Evolutionary conservation across 1,284 basidiomycete species (phyloP).

Genomic region (Gastroboletus turbinatus): DNA sequence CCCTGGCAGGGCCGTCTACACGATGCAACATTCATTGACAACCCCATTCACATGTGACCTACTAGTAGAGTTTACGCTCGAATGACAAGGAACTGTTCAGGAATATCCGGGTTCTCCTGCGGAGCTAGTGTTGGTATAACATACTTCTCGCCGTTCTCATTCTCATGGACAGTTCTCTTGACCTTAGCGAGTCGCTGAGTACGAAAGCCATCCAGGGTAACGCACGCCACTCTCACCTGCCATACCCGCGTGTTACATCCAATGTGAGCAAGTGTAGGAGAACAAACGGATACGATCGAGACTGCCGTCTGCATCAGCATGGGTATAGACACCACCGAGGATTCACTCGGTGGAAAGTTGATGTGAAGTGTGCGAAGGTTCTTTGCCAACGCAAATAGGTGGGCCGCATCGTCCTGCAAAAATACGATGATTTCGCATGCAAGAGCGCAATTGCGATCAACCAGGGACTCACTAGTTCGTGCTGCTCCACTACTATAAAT

Average conservation of each 20-base stretch:
- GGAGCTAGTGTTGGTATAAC: conserved; percentile 43
- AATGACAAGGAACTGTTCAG: conserved; percentile 71
- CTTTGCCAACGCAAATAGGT: conserved; percentile 35
- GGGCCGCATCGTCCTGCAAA: conserved; percentile 40
- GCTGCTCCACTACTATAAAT: conserved; percentile 54
- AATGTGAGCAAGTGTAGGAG: conserved; percentile 44
- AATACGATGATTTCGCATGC: conserved; percentile 6
- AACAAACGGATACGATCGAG: conserved; percentile 42
- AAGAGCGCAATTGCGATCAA: not conserved
- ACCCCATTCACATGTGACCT: not conserved
- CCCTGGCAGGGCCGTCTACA: not conserved
- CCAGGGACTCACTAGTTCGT: conserved; percentile 43
- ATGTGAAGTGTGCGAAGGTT: conserved; percentile 36
- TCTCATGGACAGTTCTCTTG: conserved; percentile 38
- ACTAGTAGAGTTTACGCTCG: conserved; percentile 34
- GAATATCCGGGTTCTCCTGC: conserved; percentile 65
- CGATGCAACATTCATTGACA: not conserved
- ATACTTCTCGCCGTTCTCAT: conserved; percentile 39
- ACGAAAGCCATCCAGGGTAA: not conserved
- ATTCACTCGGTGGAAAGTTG: conserved; percentile 25
- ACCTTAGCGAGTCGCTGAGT: conserved; percentile 42
- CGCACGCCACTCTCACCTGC: conserved; percentile 40
- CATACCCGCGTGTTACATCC: conserved; percentile 54
- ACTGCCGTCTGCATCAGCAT: conserved; percentile 36
- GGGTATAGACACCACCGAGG: conserved; percentile 23